These are phyloP conservation scores for Lenzites betulinus DNA, from an alignment of 768 basidiomycete genomes.

Conservation along the genomic window DNA sequence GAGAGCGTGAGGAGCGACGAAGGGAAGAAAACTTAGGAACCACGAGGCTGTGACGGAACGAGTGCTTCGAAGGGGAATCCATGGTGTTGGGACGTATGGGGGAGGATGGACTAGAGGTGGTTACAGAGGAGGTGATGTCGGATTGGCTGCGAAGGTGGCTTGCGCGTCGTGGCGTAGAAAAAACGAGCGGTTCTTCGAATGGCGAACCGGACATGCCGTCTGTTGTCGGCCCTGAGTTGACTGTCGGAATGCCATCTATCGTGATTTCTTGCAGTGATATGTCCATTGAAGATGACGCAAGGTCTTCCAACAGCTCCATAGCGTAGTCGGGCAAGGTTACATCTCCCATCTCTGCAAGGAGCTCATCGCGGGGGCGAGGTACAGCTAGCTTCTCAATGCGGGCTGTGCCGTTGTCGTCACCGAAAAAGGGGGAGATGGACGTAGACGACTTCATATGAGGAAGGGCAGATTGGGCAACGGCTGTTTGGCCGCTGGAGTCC, in stretches of 20 bases:
- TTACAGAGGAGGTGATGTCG: background rate
- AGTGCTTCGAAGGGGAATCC: background rate
- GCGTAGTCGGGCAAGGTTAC: conserved; percentile 47
- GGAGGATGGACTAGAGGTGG: background rate
- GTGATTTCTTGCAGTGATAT: conserved; percentile 2
- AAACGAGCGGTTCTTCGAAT: background rate
- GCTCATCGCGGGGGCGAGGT: conserved; percentile 39
- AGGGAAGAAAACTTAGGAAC: conserved; percentile 9
- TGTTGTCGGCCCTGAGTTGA: background rate
- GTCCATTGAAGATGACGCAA: conserved; percentile 24
- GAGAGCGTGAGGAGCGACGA: conserved; percentile 13
- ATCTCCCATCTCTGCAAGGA: conserved; percentile 37
- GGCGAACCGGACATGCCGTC: background rate
- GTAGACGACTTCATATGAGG: background rate
- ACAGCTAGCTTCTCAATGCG: conserved; percentile 10
- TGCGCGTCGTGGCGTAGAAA: background rate
- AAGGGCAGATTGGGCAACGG: background rate
- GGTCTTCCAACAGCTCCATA: conserved; percentile 43
- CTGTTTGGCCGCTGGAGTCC: conserved; percentile 9
- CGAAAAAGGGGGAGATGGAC: background rate
- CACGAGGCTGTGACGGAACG: conserved; percentile 8
- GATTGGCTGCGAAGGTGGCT: conserved; percentile 5
- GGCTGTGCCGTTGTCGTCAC: background rate
- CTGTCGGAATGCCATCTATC: background rate
- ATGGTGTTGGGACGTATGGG: background rate